These are phyloP conservation scores for Tuber indicum DNA, from an alignment of 495 filamentous ascomycete species.

Conservation along the genomic window DNA sequence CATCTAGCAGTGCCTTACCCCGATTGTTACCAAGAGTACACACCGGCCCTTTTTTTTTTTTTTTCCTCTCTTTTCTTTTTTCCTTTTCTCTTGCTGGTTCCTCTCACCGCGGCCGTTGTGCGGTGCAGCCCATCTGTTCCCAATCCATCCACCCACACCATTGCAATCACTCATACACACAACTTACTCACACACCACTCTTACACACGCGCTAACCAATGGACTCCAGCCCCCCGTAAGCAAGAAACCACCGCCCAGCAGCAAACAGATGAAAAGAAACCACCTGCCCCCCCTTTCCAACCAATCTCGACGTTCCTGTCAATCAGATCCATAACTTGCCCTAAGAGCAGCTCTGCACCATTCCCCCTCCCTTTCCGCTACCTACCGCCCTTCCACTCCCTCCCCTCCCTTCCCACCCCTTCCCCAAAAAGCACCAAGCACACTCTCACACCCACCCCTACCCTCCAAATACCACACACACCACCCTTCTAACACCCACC, in stretches of 20 bases:
- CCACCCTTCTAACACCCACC: constrained; percentile 5
- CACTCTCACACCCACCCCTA: constrained; percentile 11
- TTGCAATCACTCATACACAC: constrained; percentile 12
- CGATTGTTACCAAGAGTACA: too few species aligned
- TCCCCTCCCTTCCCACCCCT: not conserved
- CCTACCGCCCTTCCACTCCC: not conserved
- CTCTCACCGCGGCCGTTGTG: constrained; percentile 25
- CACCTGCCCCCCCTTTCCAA: constrained; percentile 4
- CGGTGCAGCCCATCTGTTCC: constrained; percentile 15
- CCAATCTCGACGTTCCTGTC: not conserved
- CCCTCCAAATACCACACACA: constrained; percentile 5
- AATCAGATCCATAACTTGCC: constrained; percentile 4
- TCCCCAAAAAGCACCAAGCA: constrained; percentile 12
- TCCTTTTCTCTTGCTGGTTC: constrained; percentile 9
- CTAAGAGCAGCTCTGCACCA: constrained; percentile 5
- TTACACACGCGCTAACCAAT: not conserved
- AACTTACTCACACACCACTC: constrained; percentile 1
- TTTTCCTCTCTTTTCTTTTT: constrained; percentile 18
- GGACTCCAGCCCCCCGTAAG: constrained; percentile 3
- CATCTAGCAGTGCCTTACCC: too few species aligned
- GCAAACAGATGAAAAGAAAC: constrained; percentile 6
- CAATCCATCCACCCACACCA: constrained; percentile 13
- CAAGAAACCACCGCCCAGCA: not conserved
- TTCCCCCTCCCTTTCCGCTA: not conserved
- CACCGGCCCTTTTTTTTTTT: too few species aligned